Conservation (phyloP, 208 protist species). For the Trypanosoma boissoni region DNA sequence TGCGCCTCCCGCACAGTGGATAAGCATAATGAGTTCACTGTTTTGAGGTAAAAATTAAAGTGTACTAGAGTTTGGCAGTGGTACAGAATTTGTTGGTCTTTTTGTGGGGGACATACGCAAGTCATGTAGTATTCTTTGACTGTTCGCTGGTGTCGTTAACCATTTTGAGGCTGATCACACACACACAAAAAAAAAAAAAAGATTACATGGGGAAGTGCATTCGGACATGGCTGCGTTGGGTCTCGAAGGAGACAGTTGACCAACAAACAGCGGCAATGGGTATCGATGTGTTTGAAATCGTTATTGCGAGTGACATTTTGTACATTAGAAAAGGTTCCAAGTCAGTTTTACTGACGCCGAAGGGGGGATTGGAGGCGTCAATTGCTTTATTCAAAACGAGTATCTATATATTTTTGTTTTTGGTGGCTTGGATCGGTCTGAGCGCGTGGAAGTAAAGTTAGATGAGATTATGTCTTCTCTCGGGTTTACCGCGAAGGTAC, state of each 20-base stretch:
- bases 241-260: constrained; percentile 26
- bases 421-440: constrained; percentile 44
- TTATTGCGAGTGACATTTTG: constrained; percentile 68
- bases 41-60: constrained; percentile 41
- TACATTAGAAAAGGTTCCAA: constrained; percentile 46
- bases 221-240: constrained; percentile 36
- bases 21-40: constrained; percentile 17
- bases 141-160: constrained; percentile 46
- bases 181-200: constrained; percentile 3
- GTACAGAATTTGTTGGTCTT: constrained; percentile 48
- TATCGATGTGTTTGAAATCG: constrained; percentile 38
- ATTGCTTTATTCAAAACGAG: no score
- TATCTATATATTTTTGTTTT: no score
- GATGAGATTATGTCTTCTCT: constrained; percentile 27
- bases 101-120: constrained; percentile 27
- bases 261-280: constrained; percentile 18
- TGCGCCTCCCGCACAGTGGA: constrained; percentile 30
- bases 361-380: constrained; percentile 20
- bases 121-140: constrained; percentile 44
- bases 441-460: constrained; percentile 54
- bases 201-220: constrained; percentile 24
- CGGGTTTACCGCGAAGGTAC: constrained; percentile 26
- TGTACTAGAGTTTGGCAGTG: constrained; percentile 59
- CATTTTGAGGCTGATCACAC: constrained; percentile 30
- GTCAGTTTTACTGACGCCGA: constrained; percentile 35